Conservation (phyloP, 305 asterid species). For the Fraxinus paxiana region DNA sequence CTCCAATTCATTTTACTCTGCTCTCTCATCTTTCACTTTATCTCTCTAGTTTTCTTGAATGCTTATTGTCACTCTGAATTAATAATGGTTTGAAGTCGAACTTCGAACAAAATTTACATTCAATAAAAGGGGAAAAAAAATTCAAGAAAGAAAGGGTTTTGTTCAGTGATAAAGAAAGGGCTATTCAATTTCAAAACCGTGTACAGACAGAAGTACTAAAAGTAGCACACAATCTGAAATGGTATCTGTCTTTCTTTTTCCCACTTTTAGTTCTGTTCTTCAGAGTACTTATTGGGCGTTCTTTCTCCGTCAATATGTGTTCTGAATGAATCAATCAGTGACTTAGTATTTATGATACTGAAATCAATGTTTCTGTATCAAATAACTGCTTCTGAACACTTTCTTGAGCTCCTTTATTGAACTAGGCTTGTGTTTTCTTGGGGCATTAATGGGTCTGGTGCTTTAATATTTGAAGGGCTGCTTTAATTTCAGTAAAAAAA, state of each 20-base stretch:
- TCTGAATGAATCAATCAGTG: conserved; percentile 37
- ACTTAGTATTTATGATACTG: conserved; percentile 42
- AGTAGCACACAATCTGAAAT: conserved; percentile 58
- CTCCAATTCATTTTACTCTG: conserved; percentile 27
- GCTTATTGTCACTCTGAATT: conserved; percentile 37
- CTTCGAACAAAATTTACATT: conserved; percentile 34
- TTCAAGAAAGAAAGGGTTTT: background rate
- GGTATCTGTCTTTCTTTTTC: conserved; percentile 57
- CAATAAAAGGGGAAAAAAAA: conserved; percentile 6
- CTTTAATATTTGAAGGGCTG: conserved; percentile 25
- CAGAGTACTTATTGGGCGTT: conserved; percentile 33
- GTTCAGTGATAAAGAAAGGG: conserved; percentile 18
- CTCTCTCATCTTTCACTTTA: conserved; percentile 21
- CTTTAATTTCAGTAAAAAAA: conserved; percentile 36
- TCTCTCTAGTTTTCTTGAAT: conserved; percentile 41
- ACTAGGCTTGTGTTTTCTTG: conserved; percentile 38
- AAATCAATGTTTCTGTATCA: conserved; percentile 46
- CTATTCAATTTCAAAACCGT: conserved; percentile 31
- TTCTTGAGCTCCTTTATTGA: conserved; percentile 48
- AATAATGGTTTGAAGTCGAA: conserved; percentile 16
- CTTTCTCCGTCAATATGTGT: conserved; percentile 26
- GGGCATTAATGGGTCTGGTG: conserved; percentile 37
- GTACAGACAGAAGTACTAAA: conserved; percentile 34
- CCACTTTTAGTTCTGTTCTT: conserved; percentile 46
- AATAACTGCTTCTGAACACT: conserved; percentile 42